A percentile compares a stretch with the other conserved stretches of the same genome.
These are phyloP conservation scores for Populus ilicifolia DNA, from an alignment of 345 rosid species.

Conservation along the genomic window DNA sequence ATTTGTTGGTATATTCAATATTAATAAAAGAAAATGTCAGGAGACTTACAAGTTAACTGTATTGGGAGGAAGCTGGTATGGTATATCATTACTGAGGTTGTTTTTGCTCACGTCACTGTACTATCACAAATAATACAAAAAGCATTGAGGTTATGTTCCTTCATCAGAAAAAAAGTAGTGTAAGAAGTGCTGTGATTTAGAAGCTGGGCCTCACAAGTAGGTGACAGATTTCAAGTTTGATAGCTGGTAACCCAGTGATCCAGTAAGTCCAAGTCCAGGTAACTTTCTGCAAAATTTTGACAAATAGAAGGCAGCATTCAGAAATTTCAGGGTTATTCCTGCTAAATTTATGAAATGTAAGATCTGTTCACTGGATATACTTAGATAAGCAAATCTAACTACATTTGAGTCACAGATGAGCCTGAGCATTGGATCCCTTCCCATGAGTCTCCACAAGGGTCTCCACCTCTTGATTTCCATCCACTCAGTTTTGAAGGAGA, in stretches of 20 bases:
- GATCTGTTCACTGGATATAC: not conserved
- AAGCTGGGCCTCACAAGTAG: conserved; percentile 53
- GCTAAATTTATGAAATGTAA: too few relatives aligned
- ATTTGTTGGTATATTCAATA: too few relatives aligned
- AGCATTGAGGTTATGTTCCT: conserved; percentile 21
- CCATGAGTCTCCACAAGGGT: conserved; percentile 89
- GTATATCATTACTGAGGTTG: conserved; percentile 72
- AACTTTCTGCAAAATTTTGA: conserved; percentile 51
- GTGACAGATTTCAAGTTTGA: conserved; percentile 76
- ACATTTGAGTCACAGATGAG: conserved; percentile 78
- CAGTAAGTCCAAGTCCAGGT: conserved; percentile 65
- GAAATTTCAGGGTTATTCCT: not conserved
- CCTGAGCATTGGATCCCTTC: conserved; percentile 80
- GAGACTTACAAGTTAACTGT: conserved; percentile 53
- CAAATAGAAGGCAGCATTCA: not conserved
- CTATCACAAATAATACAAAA: conserved; percentile 43
- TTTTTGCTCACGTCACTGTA: conserved; percentile 88
- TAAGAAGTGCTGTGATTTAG: conserved; percentile 6
- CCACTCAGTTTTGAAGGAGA: conserved; percentile 64
- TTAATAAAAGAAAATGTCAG: not conserved
- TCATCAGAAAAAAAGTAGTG: conserved; percentile 4
- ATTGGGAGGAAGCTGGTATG: conserved; percentile 92
- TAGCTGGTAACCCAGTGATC: conserved; percentile 82
- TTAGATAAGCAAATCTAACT: not conserved
- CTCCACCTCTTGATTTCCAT: conserved; percentile 78